Evolutionary conservation across 2,329 filamentous ascomycete species (phyloP), one percentile per base, ranked within the genome.

Genomic region (Proliferodiscus dingleyae): DNA sequence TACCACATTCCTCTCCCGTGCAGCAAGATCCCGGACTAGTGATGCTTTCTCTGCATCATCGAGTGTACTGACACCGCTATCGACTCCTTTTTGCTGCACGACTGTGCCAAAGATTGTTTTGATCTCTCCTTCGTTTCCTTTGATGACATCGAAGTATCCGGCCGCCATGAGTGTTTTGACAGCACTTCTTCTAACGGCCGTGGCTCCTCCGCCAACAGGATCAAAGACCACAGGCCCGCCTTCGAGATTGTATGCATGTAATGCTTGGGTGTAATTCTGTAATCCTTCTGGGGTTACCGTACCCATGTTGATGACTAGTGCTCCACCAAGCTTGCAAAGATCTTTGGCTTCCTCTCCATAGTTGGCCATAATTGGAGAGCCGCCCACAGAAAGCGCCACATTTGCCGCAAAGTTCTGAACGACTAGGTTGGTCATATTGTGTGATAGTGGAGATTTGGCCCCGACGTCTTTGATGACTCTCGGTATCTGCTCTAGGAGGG

Each of bases 371-470:
- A 96, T 96, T 30, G 91, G 91, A 16, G 86, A 93, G 10, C 87
- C 86, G 28, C 91, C 91, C 42, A 94, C 75, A 26, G 85, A 80
- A 13, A 96, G 75, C 30, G 88, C 89, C 3, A 96, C 84, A 61
- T 95, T 96, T 42, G 93, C 91, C 13, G 90, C 87, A 60, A 97
- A 87, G 68, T 96, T 95, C 61, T 95, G 89, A 18, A 96, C 91
- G 0, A 97, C 91, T 42, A 90, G 75, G 64, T 97, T 97, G 43
- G 93, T 97, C 88, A 97, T 97, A 68, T 95, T 96, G 68, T 97
- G 91, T 41, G 85, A 86, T 18, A 97, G 74, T 0, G 90, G 89
- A 46, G 78, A 83, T 34, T 68, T 72, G 2, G 71, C 64, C 4
- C 78, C 78, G 38, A 95, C 76, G 5, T 73, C 71, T 48, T 70